Evolutionary conservation across 352 stramenopile species (phyloP).

Genomic region (Lagenidium giganteum): DNA sequence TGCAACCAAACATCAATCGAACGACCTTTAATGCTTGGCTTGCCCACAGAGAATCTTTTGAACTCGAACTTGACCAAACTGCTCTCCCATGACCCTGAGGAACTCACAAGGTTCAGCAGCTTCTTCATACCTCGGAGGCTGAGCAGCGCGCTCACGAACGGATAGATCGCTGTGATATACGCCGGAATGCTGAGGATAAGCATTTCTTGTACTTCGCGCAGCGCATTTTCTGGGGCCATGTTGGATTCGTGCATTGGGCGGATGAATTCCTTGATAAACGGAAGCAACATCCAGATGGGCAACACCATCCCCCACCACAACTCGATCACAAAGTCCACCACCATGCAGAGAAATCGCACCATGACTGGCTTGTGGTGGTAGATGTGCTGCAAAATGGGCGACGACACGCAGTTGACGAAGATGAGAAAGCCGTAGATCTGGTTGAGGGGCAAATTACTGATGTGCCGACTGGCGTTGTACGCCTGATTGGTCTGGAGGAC

Average conservation of each 20-base stretch:
- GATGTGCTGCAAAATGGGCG: not conserved
- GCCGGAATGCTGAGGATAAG: conserved; percentile 8
- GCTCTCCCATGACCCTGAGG: too few species aligned
- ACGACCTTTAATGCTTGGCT: too few species aligned
- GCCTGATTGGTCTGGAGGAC: conserved; percentile 14
- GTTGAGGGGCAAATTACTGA: conserved; percentile 16
- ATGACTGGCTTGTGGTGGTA: not conserved
- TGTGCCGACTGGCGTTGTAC: conserved; percentile 12
- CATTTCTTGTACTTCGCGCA: conserved; percentile 10
- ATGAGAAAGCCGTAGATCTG: conserved; percentile 7
- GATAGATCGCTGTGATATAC: conserved; percentile 1
- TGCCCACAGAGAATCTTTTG: too few species aligned
- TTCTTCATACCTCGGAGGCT: conserved; percentile 7
- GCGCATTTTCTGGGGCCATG: conserved; percentile 2
- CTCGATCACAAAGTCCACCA: conserved; percentile 16
- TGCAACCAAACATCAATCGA: too few species aligned
- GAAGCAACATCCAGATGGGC: conserved; percentile 14
- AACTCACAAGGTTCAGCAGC: too few species aligned
- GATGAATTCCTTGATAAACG: conserved; percentile 3
- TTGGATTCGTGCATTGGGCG: not conserved
- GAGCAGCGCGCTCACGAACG: conserved; percentile 8
- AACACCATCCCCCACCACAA: conserved; percentile 19
- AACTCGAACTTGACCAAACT: too few species aligned
- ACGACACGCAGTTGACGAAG: conserved; percentile 16
- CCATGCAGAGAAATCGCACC: conserved; percentile 7